Conservation (phyloP, 2,329 filamentous ascomycete species). For the Coniochaeta sp. region DNA sequence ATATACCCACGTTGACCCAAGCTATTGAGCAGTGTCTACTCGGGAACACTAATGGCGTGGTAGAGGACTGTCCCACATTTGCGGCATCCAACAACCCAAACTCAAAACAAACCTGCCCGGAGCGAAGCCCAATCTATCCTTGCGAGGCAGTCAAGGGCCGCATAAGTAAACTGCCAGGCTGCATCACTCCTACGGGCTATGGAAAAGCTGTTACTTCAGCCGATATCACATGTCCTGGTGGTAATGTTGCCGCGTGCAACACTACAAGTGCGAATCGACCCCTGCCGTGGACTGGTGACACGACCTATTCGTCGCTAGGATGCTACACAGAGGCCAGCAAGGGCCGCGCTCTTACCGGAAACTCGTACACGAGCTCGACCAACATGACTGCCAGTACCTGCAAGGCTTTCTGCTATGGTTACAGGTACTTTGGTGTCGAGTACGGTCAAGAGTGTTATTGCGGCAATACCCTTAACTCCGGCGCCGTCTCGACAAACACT, state of each 20-base stretch:
- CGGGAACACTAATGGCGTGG: slow-evolving; percentile 20
- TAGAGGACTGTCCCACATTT: slow-evolving; percentile 24
- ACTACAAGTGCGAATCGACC: slow-evolving; percentile 3
- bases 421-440: slow-evolving; percentile 6
- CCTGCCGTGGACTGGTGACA: slow-evolving; percentile 12
- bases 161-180: slow-evolving; percentile 40
- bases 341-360: slow-evolving; percentile 6
- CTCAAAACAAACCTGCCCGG: slow-evolving; percentile 32
- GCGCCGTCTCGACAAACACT: slow-evolving; percentile 1
- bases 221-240: slow-evolving; percentile 7
- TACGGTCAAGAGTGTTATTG: slow-evolving; percentile 5
- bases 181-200: slow-evolving; percentile 34
- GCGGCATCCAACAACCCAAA: slow-evolving; percentile 24
- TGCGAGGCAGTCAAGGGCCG: slow-evolving; percentile 35
- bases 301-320: slow-evolving; percentile 7
- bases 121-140: slow-evolving; percentile 29
- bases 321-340: slow-evolving; percentile 12
- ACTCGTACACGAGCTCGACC: slow-evolving; percentile 4
- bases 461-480: slow-evolving; percentile 6
- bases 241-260: slow-evolving; percentile 4
- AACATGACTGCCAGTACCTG: slow-evolving; percentile 10
- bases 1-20: slow-evolving; percentile 26
- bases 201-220: slow-evolving; percentile 8
- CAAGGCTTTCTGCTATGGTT: slow-evolving; percentile 9
- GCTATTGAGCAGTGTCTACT: slow-evolving; percentile 22